These are phyloP conservation scores for Aspergillus jensenii DNA, from an alignment of 2,329 filamentous ascomycete genomes.

Conservation along the genomic window DNA sequence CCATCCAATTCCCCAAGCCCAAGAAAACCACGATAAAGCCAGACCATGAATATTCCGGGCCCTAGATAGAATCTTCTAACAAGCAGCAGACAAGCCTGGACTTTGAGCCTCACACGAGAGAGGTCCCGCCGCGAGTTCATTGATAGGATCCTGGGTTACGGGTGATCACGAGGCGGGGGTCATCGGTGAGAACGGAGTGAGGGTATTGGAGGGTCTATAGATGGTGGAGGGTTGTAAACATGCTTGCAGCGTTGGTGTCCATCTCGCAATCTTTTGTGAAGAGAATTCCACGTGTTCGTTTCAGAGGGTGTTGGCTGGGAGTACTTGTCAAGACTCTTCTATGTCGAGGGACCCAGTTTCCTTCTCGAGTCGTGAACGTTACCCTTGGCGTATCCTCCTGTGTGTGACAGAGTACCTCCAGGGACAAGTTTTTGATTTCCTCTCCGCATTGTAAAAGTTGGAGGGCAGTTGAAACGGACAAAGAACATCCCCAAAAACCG, in stretches of 20 bases:
- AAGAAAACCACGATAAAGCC: neutral
- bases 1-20: neutral
- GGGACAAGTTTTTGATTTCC: slow-evolving; percentile 94
- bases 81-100: slow-evolving; percentile 16
- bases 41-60: slow-evolving; percentile 1
- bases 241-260: neutral
- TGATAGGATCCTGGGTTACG: neutral
- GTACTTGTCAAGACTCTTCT: neutral
- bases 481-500: slow-evolving; percentile 97
- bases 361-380: neutral
- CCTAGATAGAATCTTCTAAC: neutral
- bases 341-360: neutral
- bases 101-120: slow-evolving; percentile 15
- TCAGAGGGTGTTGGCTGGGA: slow-evolving; percentile 1
- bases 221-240: neutral
- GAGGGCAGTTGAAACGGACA: slow-evolving; percentile 77
- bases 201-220: neutral
- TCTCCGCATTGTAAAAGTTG: slow-evolving; percentile 55
- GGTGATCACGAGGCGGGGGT: neutral
- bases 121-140: slow-evolving; percentile 5
- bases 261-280: slow-evolving; percentile 9
- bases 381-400: slow-evolving; percentile 56
- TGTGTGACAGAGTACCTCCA: slow-evolving; percentile 79
- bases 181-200: neutral
- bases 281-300: neutral